Conservation (phyloP, 371 early-diverging fungal genomes). For the Batrachochytrium dendrobatidis region DNA sequence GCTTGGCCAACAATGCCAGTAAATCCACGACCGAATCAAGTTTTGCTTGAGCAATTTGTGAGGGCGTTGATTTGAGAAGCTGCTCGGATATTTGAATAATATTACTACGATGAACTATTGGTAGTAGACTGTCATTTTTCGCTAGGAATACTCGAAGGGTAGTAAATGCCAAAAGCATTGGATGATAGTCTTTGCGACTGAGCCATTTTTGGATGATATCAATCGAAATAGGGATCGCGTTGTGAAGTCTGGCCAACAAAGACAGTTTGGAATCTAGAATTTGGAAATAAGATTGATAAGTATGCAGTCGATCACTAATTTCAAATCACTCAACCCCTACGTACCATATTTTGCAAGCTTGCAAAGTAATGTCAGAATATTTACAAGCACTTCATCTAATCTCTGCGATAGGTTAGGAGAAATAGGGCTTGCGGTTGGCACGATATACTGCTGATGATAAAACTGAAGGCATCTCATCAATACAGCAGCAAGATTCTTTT, state of each 20-base stretch:
- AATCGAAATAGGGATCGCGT: slow-evolving; percentile 21
- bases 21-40: slow-evolving; percentile 22
- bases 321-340: neutral
- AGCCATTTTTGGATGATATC: slow-evolving; percentile 24
- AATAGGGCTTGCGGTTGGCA: neutral
- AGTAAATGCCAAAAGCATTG: slow-evolving; percentile 19
- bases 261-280: slow-evolving; percentile 29
- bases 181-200: slow-evolving; percentile 21
- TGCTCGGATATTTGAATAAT: slow-evolving; percentile 12
- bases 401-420: slow-evolving; percentile 7
- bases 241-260: slow-evolving; percentile 30
- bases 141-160: slow-evolving; percentile 17
- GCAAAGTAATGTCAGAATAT: slow-evolving; percentile 20
- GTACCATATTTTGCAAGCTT: slow-evolving; percentile 31
- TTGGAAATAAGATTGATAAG: neutral
- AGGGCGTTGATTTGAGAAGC: slow-evolving; percentile 5
- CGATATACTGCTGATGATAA: slow-evolving; percentile 9
- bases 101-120: slow-evolving; percentile 24
- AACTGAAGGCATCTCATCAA: slow-evolving; percentile 18
- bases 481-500: slow-evolving; percentile 17
- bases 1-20: slow-evolving; percentile 21
- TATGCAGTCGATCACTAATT: neutral
- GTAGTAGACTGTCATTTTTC: slow-evolving; percentile 30
- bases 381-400: slow-evolving; percentile 21
- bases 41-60: slow-evolving; percentile 5